Evolutionary conservation across 768 basidiomycete species (phyloP).

Genomic region (Tricholoma hemisulphureum): DNA sequence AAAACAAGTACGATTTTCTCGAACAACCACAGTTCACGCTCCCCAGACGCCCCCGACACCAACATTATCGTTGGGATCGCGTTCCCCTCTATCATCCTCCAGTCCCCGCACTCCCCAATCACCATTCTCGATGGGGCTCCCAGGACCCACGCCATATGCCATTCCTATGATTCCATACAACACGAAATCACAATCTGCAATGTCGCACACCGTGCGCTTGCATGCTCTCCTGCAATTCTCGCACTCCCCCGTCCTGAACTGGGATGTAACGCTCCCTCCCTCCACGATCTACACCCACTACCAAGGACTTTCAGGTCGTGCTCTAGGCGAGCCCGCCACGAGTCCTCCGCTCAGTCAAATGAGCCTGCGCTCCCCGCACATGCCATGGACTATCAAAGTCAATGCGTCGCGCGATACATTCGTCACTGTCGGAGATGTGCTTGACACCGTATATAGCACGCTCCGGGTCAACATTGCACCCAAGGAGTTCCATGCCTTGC

Average conservation of each 20-base stretch:
- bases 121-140: background rate
- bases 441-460: constrained; percentile 31
- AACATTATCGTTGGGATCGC: constrained; percentile 1
- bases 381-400: constrained; percentile 39
- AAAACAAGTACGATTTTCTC: constrained; percentile 26
- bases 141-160: constrained; percentile 4
- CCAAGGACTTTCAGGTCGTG: constrained; percentile 21
- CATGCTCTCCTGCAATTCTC: constrained; percentile 30
- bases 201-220: constrained; percentile 8
- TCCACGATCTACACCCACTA: constrained; percentile 25
- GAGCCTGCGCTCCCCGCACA: constrained; percentile 25
- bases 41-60: constrained; percentile 10
- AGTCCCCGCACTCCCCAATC: constrained; percentile 7
- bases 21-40: constrained; percentile 18
- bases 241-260: constrained; percentile 21
- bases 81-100: constrained; percentile 4
- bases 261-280: constrained; percentile 29
- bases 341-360: constrained; percentile 29
- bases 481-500: constrained; percentile 42
- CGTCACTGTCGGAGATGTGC: constrained; percentile 39
- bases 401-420: constrained; percentile 23
- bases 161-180: background rate
- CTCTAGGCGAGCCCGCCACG: constrained; percentile 33
- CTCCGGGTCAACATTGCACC: constrained; percentile 42
- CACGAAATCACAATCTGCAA: background rate